Evolutionary conservation across 176 grass and related monocot species (phyloP).

Genomic region (Hyparrhenia diplandra): DNA sequence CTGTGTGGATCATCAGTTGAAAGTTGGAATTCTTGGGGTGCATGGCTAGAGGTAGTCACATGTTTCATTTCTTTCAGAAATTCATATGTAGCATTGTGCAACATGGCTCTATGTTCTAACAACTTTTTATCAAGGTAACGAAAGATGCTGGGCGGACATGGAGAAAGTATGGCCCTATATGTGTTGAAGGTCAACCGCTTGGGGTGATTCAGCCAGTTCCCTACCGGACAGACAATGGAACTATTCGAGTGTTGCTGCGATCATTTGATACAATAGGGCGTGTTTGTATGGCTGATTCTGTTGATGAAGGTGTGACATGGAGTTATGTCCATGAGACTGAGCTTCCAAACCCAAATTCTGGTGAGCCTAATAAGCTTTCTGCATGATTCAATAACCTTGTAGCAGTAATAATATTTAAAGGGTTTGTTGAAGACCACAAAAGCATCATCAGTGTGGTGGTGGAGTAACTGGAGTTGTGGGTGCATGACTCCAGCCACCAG

Average conservation of each 20-base stretch:
- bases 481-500: background rate
- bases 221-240: conserved; percentile 60
- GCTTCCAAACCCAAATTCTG: conserved; percentile 92
- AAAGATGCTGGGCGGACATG: conserved; percentile 64
- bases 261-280: conserved; percentile 61
- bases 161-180: conserved; percentile 87
- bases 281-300: conserved; percentile 70
- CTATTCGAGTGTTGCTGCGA: conserved; percentile 67
- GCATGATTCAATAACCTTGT: background rate
- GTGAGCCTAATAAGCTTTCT: conserved; percentile 30
- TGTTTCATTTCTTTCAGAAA: background rate
- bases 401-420: background rate
- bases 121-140: conserved; percentile 53
- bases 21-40: conserved; percentile 99
- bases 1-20: conserved; percentile 95
- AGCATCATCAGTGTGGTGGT: background rate
- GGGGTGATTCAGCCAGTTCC: conserved; percentile 95
- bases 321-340: conserved; percentile 51
- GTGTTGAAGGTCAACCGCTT: conserved; percentile 65
- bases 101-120: conserved; percentile 1
- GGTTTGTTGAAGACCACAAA: background rate
- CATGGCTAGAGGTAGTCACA: conserved; percentile 82
- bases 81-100: background rate
- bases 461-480: background rate
- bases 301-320: conserved; percentile 66